Base-by-base conservation (phyloP, 2,329 filamentous ascomycete genomes). In the Dothidotthia symphoricarpi region DNA sequence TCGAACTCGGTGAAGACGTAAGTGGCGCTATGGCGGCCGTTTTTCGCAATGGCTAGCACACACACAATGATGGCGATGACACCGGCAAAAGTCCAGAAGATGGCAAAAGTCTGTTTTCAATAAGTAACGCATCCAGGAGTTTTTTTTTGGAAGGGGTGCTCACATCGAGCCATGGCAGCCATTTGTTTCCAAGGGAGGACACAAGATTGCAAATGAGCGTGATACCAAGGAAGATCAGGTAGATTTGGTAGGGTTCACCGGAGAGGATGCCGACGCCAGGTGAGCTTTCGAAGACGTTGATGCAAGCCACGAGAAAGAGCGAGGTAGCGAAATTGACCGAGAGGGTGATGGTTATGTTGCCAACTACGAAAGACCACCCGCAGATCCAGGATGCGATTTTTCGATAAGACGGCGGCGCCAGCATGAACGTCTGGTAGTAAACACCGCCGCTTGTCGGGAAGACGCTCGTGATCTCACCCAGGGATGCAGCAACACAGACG, bases 291-390 rank as follows among this genome's bases (percentile, higher is more conserved):
- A 78, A 80, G 37, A 79, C 71, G 51, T 79, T 77, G 58, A 80
- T 68, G 49, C 75, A 78, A 30, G 70, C 73, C 47, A 76, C 68
- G 34, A 78, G 61, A 63, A 79, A 78, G 12, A 75, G 64, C 3
- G 75, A 68, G n/a, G 75, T 76, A 57, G 84, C 86, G 55, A 88
- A 89, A 70, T 87, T 86, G 60, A 88, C 85, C n/a, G 84, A 78
- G n/a, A 88, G 73, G 0, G 85, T 88, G 52, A 90, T 90, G 50
- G 83, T 88, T 63, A 88, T 83, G 68, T 89, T 89, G 41, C 86
- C 86, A 34, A 88, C 81, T 13, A 87, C 77, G 60, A 86, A 89
- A 15, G 83, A 72, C 85, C 85, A 89, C 43, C 85, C 85, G 49
- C 81, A 85, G 33, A 86, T 78, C 79, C 82, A 88, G 22, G 81